These are phyloP conservation scores for Candida albicans DNA, from an alignment of 1,139 yeast species.

Conservation along the genomic window DNA sequence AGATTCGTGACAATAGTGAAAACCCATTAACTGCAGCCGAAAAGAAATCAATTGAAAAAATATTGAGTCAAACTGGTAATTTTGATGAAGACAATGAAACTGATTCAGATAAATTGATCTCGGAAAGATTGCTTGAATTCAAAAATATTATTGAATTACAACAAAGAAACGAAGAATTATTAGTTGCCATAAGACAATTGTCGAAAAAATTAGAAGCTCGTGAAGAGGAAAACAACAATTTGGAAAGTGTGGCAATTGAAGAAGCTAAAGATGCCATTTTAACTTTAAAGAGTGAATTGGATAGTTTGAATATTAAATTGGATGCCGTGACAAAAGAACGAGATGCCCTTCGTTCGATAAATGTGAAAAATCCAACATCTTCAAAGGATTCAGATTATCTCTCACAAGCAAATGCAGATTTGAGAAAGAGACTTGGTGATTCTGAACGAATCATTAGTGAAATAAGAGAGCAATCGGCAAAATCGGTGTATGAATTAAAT, in stretches of 20 bases:
- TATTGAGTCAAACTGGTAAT: slow-evolving; percentile 39
- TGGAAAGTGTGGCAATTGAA: slow-evolving; percentile 60
- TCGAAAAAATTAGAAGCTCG: slow-evolving; percentile 66
- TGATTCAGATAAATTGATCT: slow-evolving; percentile 71
- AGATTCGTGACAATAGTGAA: slow-evolving; percentile 50
- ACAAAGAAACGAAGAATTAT: slow-evolving; percentile 68
- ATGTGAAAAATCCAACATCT: slow-evolving; percentile 12
- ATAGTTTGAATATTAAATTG: slow-evolving; percentile 48
- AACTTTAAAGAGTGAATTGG: slow-evolving; percentile 63
- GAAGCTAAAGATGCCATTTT: slow-evolving; percentile 80
- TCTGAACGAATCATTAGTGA: slow-evolving; percentile 31
- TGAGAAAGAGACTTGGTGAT: slow-evolving; percentile 28
- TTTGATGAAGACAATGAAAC: slow-evolving; percentile 34
- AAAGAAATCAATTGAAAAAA: slow-evolving; percentile 50
- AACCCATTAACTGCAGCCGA: slow-evolving; percentile 63
- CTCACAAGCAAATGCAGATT: slow-evolving; percentile 29
- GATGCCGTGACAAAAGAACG: slow-evolving; percentile 61
- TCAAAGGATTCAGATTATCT: slow-evolving; percentile 24
- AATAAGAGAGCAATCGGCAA: slow-evolving; percentile 29
- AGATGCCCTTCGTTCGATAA: slow-evolving; percentile 56
- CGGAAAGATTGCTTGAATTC: slow-evolving; percentile 73
- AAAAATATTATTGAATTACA: slow-evolving; percentile 67
- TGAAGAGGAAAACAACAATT: slow-evolving; percentile 39
- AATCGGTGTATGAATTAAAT: slow-evolving; percentile 26
- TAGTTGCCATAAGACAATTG: slow-evolving; percentile 65